phyloP scores from a whole-genome alignment of 805 yeast species.

The Candida sphagnicola region DNA sequence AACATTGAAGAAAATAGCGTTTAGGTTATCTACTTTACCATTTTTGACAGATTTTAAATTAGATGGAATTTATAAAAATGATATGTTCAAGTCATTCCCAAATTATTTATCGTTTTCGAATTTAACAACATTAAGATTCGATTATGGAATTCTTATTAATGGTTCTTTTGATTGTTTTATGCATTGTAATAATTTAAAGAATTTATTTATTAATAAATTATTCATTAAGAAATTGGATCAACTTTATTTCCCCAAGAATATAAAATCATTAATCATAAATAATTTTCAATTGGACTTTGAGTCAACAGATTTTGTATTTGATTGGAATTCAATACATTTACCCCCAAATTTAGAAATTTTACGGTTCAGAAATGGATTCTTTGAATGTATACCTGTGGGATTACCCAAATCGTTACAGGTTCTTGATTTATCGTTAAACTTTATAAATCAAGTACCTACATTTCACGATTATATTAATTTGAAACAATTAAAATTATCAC shows the following conservation, averaged over 20 bases:
- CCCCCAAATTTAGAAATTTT: not conserved
- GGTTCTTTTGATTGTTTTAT: not conserved
- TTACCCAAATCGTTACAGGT: not conserved
- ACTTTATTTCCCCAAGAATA: not conserved
- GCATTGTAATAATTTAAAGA: not conserved
- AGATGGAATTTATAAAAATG: not conserved
- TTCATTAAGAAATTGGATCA: not conserved
- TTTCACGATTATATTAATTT: not conserved
- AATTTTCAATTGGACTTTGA: not conserved
- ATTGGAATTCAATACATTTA: not conserved
- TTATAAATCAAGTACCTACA: not conserved
- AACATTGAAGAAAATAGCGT: not conserved
- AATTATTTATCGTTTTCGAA: not conserved
- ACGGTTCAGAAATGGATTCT: not conserved
- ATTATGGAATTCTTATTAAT: not conserved
- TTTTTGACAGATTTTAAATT: not conserved
- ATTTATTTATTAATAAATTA: no score
- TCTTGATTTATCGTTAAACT: not conserved
- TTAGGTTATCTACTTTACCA: not conserved
- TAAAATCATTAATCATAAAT: not conserved
- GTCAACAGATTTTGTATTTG: not conserved
- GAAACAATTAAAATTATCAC: not conserved
- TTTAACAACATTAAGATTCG: not conserved
- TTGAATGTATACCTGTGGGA: not conserved
- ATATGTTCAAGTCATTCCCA: not conserved